Conservation (phyloP, 257 asterid genomes). For the Haberlea rhodopensis region DNA sequence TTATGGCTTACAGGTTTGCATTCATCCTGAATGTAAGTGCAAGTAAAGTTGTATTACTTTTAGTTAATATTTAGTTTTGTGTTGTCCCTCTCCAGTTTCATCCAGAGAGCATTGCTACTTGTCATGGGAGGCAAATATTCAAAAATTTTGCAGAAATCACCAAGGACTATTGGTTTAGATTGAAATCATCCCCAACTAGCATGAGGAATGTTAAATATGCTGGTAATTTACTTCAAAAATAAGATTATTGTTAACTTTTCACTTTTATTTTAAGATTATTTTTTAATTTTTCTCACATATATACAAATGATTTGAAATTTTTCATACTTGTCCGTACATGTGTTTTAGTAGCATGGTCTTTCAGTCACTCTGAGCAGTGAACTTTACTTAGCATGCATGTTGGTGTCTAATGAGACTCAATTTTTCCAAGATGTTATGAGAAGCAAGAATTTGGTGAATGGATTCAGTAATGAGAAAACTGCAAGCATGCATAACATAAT, state of each 20-base stretch:
- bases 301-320: neutral
- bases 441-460: constrained; percentile 46
- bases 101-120: constrained; percentile 93
- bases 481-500: constrained; percentile 29
- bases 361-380: constrained; percentile 77
- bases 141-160: constrained; percentile 83
- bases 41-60: constrained; percentile 6
- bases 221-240: constrained; percentile 53
- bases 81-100: constrained; percentile 59
- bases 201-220: constrained; percentile 44
- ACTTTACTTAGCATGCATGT: constrained; percentile 87
- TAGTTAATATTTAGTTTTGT: constrained; percentile 20
- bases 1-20: constrained; percentile 84
- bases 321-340: neutral
- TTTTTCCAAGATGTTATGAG: constrained; percentile 50
- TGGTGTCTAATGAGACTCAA: constrained; percentile 59
- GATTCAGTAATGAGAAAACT: constrained; percentile 37
- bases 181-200: constrained; percentile 49
- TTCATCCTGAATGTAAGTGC: constrained; percentile 16
- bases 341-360: constrained; percentile 21
- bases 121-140: constrained; percentile 81
- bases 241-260: constrained; percentile 1
- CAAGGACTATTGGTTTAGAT: constrained; percentile 67
- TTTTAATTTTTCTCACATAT: neutral
- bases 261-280: neutral